Evolutionary conservation across 2,329 filamentous ascomycete species (phyloP).

Genomic region (Trichoderma atroviride): DNA sequence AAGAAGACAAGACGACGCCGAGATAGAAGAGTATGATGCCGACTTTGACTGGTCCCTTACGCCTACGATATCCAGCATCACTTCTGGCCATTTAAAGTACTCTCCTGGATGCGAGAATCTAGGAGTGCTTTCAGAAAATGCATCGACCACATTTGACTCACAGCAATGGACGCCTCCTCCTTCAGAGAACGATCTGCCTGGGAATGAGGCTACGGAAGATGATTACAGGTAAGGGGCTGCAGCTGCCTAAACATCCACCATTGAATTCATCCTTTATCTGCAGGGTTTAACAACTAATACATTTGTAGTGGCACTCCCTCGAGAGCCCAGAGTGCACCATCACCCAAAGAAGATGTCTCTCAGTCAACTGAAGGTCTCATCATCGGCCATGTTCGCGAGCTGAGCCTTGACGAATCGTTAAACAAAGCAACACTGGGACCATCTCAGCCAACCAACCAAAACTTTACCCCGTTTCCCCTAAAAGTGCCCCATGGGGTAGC

Average conservation of each 20-base stretch:
- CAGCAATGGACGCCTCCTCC: constrained; percentile 31
- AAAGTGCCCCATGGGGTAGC: constrained; percentile 57
- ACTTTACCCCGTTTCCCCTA: constrained; percentile 38
- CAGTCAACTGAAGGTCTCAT: neutral
- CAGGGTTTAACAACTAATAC: neutral
- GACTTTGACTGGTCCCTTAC: constrained; percentile 19
- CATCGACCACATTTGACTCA: neutral
- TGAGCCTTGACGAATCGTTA: constrained; percentile 8
- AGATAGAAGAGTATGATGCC: constrained; percentile 25
- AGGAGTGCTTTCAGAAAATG: constrained; percentile 12
- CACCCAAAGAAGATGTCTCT: neutral
- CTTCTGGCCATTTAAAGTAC: constrained; percentile 31
- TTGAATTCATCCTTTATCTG: neutral
- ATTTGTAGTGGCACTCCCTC: neutral
- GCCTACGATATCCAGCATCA: neutral
- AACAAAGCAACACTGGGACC: neutral
- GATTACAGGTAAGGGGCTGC: neutral
- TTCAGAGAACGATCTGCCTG: constrained; percentile 11
- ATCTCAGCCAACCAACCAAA: neutral
- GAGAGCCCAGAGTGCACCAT: neutral
- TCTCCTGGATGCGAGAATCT: constrained; percentile 35
- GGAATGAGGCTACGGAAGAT: neutral
- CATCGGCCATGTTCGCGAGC: constrained; percentile 7
- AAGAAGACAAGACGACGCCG: constrained; percentile 5
- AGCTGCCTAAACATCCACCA: neutral